Percentiles rank a stretch among this genome's conserved stretches.
Evolutionary conservation across 306 rosid species (phyloP).

Genomic region (Cicer bijugum): DNA sequence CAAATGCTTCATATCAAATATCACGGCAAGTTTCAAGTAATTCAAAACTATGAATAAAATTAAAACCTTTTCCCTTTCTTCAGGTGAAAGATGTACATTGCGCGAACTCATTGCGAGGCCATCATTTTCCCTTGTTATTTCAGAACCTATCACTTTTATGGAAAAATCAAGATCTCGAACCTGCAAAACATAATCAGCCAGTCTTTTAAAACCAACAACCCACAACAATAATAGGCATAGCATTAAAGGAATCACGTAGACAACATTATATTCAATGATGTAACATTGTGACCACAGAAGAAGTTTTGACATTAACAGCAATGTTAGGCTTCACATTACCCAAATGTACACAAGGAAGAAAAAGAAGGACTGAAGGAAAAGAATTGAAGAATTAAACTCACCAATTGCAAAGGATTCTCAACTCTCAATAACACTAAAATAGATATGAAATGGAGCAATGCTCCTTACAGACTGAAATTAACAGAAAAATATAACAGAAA

Average conservation of each 20-base stretch:
- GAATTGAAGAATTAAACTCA: too few relatives aligned
- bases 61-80: conserved; percentile 76
- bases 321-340: too few relatives aligned
- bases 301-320: too few relatives aligned
- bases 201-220: conserved; percentile 29
- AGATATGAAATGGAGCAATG: too few relatives aligned
- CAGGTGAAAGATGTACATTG: conserved; percentile 77
- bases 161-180: conserved; percentile 92
- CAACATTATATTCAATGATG: neutral
- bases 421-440: too few relatives aligned
- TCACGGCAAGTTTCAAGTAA: neutral
- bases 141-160: conserved; percentile 70
- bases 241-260: neutral
- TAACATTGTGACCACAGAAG: neutral
- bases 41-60: neutral
- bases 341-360: too few relatives aligned
- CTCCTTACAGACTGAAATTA: too few relatives aligned
- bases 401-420: too few relatives aligned
- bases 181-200: conserved; percentile 52
- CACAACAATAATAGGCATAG: conserved; percentile 28
- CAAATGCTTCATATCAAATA: conserved; percentile 32
- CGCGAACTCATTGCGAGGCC: conserved; percentile 98
- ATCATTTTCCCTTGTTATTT: conserved; percentile 67
- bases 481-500: too few relatives aligned
- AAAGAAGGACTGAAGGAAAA: too few relatives aligned